These are phyloP conservation scores for Clarireedia sp. DNA, from an alignment of 2,329 filamentous ascomycete species.

Conservation along the genomic window DNA sequence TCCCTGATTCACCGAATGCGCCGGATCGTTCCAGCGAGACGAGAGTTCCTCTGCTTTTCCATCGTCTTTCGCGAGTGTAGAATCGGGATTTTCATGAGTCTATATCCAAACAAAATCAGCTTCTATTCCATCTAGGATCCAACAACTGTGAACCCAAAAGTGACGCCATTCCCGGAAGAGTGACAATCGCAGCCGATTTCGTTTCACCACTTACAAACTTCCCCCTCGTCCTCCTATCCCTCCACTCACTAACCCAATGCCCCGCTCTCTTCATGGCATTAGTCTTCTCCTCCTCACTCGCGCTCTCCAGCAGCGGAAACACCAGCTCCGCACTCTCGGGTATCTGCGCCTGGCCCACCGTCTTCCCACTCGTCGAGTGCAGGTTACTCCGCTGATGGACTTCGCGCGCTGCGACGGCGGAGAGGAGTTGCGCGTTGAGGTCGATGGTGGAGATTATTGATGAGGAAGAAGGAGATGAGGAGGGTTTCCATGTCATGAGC, in stretches of 20 bases:
- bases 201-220: slow-evolving; percentile 26
- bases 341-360: slow-evolving; percentile 32
- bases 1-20: slow-evolving; percentile 42
- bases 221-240: slow-evolving; percentile 31
- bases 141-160: too few species aligned
- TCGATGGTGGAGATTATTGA: slow-evolving; percentile 23
- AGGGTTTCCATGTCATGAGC: slow-evolving; percentile 46
- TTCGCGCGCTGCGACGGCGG: slow-evolving; percentile 26
- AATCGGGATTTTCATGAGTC: slow-evolving; percentile 33
- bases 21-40: slow-evolving; percentile 43
- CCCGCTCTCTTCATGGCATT: slow-evolving; percentile 30
- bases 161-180: too few species aligned
- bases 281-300: slow-evolving; percentile 23
- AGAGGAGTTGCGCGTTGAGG: slow-evolving; percentile 31
- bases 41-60: slow-evolving; percentile 31
- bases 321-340: slow-evolving; percentile 34
- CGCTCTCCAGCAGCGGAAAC: slow-evolving; percentile 32
- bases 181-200: too few species aligned
- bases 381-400: slow-evolving; percentile 23
- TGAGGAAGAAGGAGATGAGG: neutral
- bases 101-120: neutral
- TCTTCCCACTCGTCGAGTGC: slow-evolving; percentile 31
- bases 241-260: slow-evolving; percentile 29
- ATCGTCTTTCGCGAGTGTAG: slow-evolving; percentile 27
- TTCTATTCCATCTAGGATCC: too few species aligned